phyloP scores from a whole-genome alignment of 208 protist species.

The Crithidia thermophila region DNA sequence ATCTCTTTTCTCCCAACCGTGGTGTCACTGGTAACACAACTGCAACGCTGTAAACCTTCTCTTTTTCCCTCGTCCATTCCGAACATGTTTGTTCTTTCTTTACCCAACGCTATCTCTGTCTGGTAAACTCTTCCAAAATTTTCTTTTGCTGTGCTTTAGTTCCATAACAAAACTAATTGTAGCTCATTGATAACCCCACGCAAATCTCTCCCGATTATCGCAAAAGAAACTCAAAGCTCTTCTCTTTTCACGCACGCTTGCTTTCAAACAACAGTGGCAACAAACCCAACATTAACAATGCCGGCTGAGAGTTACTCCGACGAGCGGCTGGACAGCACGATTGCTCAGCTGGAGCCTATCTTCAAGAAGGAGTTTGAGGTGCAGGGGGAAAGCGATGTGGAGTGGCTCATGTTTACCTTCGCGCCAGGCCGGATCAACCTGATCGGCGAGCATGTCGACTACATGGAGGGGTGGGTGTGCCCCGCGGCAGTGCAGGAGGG shows the following conservation, averaged over 20 bases:
- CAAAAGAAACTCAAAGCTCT: too few species aligned
- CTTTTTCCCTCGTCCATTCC: too few species aligned
- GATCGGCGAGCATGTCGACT: constrained; percentile 94
- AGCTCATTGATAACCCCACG: too few species aligned
- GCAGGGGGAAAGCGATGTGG: constrained; percentile 45
- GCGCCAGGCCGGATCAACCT: constrained; percentile 90
- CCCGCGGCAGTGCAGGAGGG: constrained; percentile 64
- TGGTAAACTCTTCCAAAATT: too few species aligned
- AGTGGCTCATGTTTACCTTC: constrained; percentile 80
- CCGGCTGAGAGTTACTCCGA: constrained; percentile 54
- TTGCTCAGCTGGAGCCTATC: constrained; percentile 42
- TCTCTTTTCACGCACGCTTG: background rate
- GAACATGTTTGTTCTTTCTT: too few species aligned
- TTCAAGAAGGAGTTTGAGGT: constrained; percentile 69
- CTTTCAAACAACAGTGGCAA: constrained; percentile 9
- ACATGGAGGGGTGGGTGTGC: constrained; percentile 84
- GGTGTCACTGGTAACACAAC: too few species aligned
- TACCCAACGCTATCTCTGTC: too few species aligned
- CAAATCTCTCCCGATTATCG: too few species aligned
- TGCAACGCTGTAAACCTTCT: too few species aligned
- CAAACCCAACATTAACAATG: constrained; percentile 31
- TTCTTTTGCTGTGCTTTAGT: too few species aligned
- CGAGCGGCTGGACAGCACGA: constrained; percentile 44
- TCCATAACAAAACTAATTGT: too few species aligned
- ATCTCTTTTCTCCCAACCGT: too few species aligned